Evolutionary conservation across 2,329 filamentous ascomycete species (phyloP).

Genomic region (Cladophialophora exuberans): DNA sequence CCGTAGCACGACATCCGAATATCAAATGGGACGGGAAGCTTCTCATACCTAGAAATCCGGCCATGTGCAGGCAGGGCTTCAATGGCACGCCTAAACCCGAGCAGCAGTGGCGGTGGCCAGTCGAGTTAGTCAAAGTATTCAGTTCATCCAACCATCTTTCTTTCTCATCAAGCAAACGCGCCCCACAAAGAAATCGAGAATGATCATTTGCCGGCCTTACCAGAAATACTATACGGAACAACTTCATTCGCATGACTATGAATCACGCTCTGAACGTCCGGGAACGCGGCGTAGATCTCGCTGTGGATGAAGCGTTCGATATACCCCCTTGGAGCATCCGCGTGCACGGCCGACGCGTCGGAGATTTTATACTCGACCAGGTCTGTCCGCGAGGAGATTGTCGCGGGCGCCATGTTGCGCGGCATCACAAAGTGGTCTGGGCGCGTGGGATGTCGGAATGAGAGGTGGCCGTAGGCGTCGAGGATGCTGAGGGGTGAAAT

Average conservation of each 20-base stretch:
- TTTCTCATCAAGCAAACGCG: no score
- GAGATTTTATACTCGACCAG: conserved; percentile 52
- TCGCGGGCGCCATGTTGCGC: conserved; percentile 50
- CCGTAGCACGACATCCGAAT: no score
- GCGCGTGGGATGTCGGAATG: conserved; percentile 54
- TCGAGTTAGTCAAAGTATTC: no score
- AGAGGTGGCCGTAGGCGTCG: conserved; percentile 60
- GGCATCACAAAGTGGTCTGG: conserved; percentile 54
- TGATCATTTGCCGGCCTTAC: no score
- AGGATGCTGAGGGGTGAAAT: conserved; percentile 54
- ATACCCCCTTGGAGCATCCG: conserved; percentile 44
- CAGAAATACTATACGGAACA: conserved; percentile 43
- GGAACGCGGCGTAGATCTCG: conserved; percentile 49
- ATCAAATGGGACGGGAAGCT: no score
- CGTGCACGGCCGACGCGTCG: conserved; percentile 47
- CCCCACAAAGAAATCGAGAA: no score
- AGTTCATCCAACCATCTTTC: no score
- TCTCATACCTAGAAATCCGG: conserved; percentile 49
- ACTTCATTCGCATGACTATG: conserved; percentile 51
- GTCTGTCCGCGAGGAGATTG: conserved; percentile 49
- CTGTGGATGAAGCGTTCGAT: conserved; percentile 52
- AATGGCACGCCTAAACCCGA: conserved; percentile 46
- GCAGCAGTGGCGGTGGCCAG: no score
- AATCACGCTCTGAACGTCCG: conserved; percentile 44
- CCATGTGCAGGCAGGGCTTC: conserved; percentile 48